Percentiles rank a stretch among this genome's conserved stretches.
These are phyloP conservation scores for Trifolium pratense DNA, from an alignment of 306 rosid species.

Conservation along the genomic window DNA sequence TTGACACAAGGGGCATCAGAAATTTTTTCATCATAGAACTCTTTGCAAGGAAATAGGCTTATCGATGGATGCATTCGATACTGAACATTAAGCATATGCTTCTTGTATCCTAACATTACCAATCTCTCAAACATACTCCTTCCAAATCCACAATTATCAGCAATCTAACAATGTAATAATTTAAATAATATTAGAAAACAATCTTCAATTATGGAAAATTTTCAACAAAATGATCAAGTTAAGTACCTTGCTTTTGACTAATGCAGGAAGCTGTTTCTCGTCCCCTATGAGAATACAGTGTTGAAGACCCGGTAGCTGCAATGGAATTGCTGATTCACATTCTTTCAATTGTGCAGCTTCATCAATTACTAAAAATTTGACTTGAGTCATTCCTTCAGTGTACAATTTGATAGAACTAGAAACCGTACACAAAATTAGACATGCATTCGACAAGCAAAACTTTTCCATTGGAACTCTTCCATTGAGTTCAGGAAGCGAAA, in stretches of 20 bases:
- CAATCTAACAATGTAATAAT: constrained; percentile 29
- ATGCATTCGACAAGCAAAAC: constrained; percentile 44
- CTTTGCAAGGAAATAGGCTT: constrained; percentile 48
- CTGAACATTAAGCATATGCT: constrained; percentile 49
- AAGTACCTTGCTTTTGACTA: constrained; percentile 65
- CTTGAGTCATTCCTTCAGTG: neutral
- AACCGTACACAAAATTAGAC: constrained; percentile 43
- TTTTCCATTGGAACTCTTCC: neutral
- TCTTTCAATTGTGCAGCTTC: constrained; percentile 66
- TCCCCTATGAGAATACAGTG: constrained; percentile 57
- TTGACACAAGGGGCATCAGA: constrained; percentile 44
- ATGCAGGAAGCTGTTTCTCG: constrained; percentile 61
- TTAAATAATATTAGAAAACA: neutral
- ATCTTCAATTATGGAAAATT: too few species aligned
- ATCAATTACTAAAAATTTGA: constrained; percentile 53
- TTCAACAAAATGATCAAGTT: neutral
- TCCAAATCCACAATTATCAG: constrained; percentile 48
- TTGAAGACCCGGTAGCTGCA: constrained; percentile 48
- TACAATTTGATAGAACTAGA: constrained; percentile 49
- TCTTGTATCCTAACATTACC: constrained; percentile 40
- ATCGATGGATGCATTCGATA: constrained; percentile 59
- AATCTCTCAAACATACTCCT: constrained; percentile 56
- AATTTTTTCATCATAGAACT: constrained; percentile 45
- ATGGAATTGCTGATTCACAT: constrained; percentile 59
- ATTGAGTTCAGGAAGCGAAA: neutral